A percentile compares a stretch with the other conserved stretches of the same genome.
Evolutionary conservation across 2,329 filamentous ascomycete genomes (phyloP).

Genomic region (Clarireedia hainanense): DNA sequence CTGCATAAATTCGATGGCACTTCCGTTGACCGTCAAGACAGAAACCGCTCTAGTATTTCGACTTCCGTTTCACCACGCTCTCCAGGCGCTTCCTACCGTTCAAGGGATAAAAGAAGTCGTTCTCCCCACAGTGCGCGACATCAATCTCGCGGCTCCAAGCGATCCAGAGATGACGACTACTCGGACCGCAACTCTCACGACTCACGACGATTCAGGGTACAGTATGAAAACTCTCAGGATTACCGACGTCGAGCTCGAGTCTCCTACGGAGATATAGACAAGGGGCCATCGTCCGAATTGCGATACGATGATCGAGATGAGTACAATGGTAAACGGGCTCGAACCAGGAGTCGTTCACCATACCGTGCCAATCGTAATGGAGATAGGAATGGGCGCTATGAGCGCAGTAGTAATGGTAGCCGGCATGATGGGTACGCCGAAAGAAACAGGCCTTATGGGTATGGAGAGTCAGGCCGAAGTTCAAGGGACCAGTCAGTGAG

Average conservation of each 20-base stretch:
- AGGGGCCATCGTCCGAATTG: slow-evolving; percentile 24
- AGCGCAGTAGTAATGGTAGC: slow-evolving; percentile 17
- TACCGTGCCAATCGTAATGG: slow-evolving; percentile 31
- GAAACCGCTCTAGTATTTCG: slow-evolving; percentile 46
- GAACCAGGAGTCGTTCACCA: slow-evolving; percentile 45
- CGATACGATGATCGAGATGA: slow-evolving; percentile 44
- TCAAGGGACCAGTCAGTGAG: slow-evolving; percentile 53
- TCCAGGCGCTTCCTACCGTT: slow-evolving; percentile 33
- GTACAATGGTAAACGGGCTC: slow-evolving; percentile 44
- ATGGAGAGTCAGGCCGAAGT: slow-evolving; percentile 39
- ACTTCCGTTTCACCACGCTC: slow-evolving; percentile 28
- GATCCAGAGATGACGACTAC: slow-evolving; percentile 55
- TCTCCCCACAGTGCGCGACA: slow-evolving; percentile 42
- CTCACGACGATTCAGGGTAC: slow-evolving; percentile 50
- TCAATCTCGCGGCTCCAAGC: slow-evolving; percentile 51
- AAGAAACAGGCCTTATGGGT: slow-evolving; percentile 22
- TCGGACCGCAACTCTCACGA: slow-evolving; percentile 42
- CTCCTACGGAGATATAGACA: slow-evolving; percentile 51
- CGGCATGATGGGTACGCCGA: slow-evolving; percentile 13
- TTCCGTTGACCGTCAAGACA: slow-evolving; percentile 89
- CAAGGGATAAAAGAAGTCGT: slow-evolving; percentile 42
- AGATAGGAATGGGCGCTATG: slow-evolving; percentile 17
- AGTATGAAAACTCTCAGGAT: slow-evolving; percentile 50
- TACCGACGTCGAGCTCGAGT: slow-evolving; percentile 40
- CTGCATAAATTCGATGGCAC: slow-evolving; percentile 65